Evolutionary conservation across 108 stramenopile species (phyloP).

Genomic region (Fragilaria crotonensis): DNA sequence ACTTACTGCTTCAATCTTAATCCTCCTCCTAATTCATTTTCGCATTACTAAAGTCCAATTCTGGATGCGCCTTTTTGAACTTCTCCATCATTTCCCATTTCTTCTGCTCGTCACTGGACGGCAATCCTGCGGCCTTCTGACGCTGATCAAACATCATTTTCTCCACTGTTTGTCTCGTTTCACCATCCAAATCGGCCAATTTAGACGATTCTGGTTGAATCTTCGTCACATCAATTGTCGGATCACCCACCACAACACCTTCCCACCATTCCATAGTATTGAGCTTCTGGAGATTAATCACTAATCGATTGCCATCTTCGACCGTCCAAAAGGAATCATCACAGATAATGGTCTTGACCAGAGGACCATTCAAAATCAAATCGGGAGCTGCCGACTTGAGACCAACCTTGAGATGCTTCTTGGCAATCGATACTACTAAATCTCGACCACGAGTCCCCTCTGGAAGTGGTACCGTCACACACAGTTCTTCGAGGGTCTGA

Average conservation of each 20-base stretch:
- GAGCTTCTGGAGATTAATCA: slow-evolving; percentile 78
- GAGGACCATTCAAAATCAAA: slow-evolving; percentile 73
- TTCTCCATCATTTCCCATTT: slow-evolving; percentile 88
- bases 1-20: too few relatives aligned
- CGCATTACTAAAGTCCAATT: slow-evolving; percentile 95
- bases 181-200: slow-evolving; percentile 94
- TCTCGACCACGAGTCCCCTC: slow-evolving; percentile 82
- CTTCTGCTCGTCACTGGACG: slow-evolving; percentile 94
- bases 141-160: slow-evolving; percentile 99
- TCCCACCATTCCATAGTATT: slow-evolving; percentile 99
- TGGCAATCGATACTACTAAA: slow-evolving; percentile 76
- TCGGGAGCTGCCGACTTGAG: slow-evolving; percentile 38
- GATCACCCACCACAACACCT: slow-evolving; percentile 79
- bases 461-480: slow-evolving; percentile 81
- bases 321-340: slow-evolving; percentile 99
- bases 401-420: slow-evolving; percentile 74
- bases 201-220: slow-evolving; percentile 97
- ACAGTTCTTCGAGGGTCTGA: slow-evolving; percentile 91
- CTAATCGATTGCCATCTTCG: slow-evolving; percentile 85
- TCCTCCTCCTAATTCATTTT: slow-evolving; percentile 81
- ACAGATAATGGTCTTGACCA: slow-evolving; percentile 84
- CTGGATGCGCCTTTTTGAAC: slow-evolving; percentile 95
- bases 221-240: slow-evolving; percentile 91
- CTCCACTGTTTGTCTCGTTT: slow-evolving; percentile 98
- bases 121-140: slow-evolving; percentile 95